Conservation (phyloP, 73 alveolate species). For the Tetrahymena malaccensis region DNA sequence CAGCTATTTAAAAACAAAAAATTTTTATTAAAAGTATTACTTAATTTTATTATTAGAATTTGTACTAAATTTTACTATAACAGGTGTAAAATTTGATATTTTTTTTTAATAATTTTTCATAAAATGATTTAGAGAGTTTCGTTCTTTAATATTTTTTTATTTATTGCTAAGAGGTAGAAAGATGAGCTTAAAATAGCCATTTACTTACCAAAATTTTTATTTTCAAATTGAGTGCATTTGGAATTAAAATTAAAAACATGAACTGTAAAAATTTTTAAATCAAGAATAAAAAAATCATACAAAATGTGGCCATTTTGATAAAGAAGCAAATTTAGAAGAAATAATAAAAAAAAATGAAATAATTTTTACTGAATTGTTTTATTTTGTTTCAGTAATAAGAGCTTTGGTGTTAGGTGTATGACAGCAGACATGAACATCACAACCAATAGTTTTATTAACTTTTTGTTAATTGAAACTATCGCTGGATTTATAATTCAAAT, state of each 20-base stretch:
- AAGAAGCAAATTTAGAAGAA: not conserved
- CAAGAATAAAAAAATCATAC: no score
- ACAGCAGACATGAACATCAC: not conserved
- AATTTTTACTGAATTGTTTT: not conserved
- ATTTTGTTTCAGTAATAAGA: not conserved
- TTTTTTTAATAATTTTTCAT: no score
- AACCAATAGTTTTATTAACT: not conserved
- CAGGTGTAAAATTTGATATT: no score
- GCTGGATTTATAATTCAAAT: not conserved
- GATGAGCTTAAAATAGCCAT: no score
- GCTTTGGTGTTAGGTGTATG: not conserved
- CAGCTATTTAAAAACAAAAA: not conserved
- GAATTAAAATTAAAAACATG: not conserved
- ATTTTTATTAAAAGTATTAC: not conserved
- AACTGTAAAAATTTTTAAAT: no score
- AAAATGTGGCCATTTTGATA: not conserved
- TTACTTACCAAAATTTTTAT: not conserved
- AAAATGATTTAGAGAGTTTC: no score
- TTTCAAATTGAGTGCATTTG: not conserved
- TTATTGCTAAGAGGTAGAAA: no score
- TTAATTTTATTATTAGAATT: no score
- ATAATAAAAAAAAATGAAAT: not conserved
- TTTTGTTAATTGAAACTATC: not conserved
- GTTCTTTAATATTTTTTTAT: no score
- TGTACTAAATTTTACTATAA: not conserved